Percentiles rank a stretch among this genome's conserved stretches.
Evolutionary conservation across 305 asterid genomes (phyloP).

Genomic region (Rubia peregrina): DNA sequence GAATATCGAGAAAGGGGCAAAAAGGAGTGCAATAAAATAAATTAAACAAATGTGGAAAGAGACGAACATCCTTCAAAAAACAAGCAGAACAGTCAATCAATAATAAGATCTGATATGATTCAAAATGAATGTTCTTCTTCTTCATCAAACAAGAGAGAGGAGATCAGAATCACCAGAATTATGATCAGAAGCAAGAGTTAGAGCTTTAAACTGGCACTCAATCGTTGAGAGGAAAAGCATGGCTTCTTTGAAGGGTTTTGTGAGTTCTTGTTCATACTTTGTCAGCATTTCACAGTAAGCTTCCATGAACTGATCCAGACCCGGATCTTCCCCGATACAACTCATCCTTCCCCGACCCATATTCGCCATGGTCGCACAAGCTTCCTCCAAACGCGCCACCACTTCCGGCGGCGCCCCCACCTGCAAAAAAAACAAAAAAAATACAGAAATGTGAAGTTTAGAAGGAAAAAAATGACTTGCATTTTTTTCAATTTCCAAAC

Average conservation of each 20-base stretch:
- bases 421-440: conserved; percentile 26
- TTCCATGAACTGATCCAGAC: conserved; percentile 93
- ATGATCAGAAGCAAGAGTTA: conserved; percentile 38
- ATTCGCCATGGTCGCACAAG: conserved; percentile 52
- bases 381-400: conserved; percentile 81
- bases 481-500: conserved; percentile 18
- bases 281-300: conserved; percentile 92
- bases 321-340: conserved; percentile 77
- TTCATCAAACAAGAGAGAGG: neutral
- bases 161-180: conserved; percentile 36
- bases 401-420: conserved; percentile 97
- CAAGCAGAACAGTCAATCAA: conserved; percentile 18
- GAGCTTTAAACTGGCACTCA: conserved; percentile 74
- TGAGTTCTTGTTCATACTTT: conserved; percentile 80
- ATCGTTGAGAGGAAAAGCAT: conserved; percentile 80
- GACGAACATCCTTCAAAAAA: conserved; percentile 28
- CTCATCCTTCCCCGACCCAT: conserved; percentile 35
- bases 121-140: conserved; percentile 20
- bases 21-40: neutral
- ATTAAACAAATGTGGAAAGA: neutral
- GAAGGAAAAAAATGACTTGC: neutral
- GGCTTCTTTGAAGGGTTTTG: conserved; percentile 93
- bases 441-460: neutral
- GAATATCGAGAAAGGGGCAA: conserved; percentile 10
- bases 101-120: conserved; percentile 25